Conservation (phyloP, 345 rosid genomes). For the Euphorbia lathyris region DNA sequence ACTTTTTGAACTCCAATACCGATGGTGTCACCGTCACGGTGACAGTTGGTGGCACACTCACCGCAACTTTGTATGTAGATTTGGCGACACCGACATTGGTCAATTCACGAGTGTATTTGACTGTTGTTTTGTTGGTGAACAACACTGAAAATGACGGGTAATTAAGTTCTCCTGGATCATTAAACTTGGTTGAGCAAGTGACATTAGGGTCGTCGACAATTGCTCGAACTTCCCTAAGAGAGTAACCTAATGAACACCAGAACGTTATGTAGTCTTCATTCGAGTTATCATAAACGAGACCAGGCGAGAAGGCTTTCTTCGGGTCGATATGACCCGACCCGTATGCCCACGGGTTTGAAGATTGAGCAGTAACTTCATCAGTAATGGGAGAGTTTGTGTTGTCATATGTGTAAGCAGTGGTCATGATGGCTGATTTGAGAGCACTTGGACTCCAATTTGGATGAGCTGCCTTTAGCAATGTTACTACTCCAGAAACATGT, state of each 20-base stretch:
- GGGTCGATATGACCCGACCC: slow-evolving; percentile 88
- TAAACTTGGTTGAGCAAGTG: too few species aligned
- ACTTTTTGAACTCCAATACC: slow-evolving; percentile 41
- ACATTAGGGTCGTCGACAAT: slow-evolving; percentile 54
- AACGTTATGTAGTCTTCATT: slow-evolving; percentile 61
- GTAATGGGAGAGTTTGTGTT: slow-evolving; percentile 58
- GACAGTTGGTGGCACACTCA: too few species aligned
- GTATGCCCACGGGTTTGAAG: slow-evolving; percentile 61
- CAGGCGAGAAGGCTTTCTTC: slow-evolving; percentile 67
- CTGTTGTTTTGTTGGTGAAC: too few species aligned
- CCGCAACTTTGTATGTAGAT: too few species aligned
- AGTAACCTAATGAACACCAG: slow-evolving; percentile 68
- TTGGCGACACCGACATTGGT: too few species aligned
- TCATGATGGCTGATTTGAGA: too few species aligned
- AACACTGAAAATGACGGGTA: too few species aligned
- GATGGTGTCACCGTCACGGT: slow-evolving; percentile 53
- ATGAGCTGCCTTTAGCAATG: slow-evolving; percentile 73
- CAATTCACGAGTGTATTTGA: too few species aligned
- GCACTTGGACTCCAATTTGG: slow-evolving; percentile 88
- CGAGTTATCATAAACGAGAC: too few species aligned
- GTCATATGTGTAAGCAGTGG: slow-evolving; percentile 32
- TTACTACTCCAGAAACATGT: slow-evolving; percentile 76
- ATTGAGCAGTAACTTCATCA: slow-evolving; percentile 46
- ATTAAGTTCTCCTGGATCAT: too few species aligned
- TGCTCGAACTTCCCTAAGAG: slow-evolving; percentile 45